A percentile compares a stretch with the other conserved stretches of the same genome.
These are phyloP conservation scores for Daldinia concentrica DNA, from an alignment of 495 filamentous ascomycete species.

Conservation along the genomic window DNA sequence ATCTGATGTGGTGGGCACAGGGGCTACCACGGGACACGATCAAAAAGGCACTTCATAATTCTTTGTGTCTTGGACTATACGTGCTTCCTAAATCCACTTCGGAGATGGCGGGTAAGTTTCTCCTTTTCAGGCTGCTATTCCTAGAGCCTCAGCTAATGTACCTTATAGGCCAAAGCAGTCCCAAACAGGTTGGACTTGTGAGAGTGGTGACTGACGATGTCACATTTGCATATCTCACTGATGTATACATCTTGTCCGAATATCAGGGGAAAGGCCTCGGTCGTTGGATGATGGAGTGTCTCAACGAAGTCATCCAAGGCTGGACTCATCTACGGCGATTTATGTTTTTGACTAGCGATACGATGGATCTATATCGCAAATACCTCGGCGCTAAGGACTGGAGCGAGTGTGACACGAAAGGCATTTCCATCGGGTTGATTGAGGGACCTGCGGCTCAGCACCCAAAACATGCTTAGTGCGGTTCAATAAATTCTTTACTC, in stretches of 20 bases:
- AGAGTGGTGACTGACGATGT: conserved; percentile 71
- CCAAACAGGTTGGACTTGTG: conserved; percentile 62
- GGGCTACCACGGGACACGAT: conserved; percentile 52
- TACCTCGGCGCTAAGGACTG: conserved; percentile 57
- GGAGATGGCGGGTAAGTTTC: conserved; percentile 43
- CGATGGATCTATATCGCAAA: conserved; percentile 58
- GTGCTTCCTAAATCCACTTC: conserved; percentile 46
- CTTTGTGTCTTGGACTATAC: conserved; percentile 66
- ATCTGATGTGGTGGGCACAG: conserved; percentile 66
- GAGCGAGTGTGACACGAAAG: conserved; percentile 43
- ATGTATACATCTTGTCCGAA: conserved; percentile 68
- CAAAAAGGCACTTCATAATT: conserved; percentile 58
- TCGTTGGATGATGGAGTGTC: conserved; percentile 67
- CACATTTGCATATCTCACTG: conserved; percentile 74
- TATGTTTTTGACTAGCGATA: conserved; percentile 60
- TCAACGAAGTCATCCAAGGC: conserved; percentile 61
- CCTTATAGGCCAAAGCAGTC: conserved; percentile 26
- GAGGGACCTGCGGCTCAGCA: conserved; percentile 38
- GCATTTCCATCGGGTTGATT: conserved; percentile 33
- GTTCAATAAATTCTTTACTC: not conserved
- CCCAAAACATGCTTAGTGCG: conserved; percentile 10
- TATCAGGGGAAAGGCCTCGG: conserved; percentile 70
- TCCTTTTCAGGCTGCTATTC: not conserved
- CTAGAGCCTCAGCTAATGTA: conserved; percentile 1
- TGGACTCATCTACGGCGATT: conserved; percentile 66